Evolutionary conservation across 768 basidiomycete species (phyloP), one percentile per base, ranked within the genome.

Genomic region (Amanita jacksonii): DNA sequence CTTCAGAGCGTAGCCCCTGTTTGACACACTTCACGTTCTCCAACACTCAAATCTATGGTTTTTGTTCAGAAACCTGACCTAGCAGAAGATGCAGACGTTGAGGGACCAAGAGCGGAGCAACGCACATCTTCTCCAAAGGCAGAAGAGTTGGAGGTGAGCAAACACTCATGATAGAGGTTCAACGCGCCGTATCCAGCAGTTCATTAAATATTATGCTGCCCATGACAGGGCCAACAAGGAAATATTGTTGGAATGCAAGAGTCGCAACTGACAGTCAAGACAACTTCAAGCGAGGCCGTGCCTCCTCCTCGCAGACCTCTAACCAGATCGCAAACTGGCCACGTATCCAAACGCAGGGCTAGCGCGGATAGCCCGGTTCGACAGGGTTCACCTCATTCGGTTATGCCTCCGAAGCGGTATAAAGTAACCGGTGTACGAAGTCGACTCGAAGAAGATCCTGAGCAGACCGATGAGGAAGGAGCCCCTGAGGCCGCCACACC

Each of bases 321-420:
- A 33, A 67, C 65, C 18, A 58, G 65, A 41, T 67, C 65, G 4
- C 65, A 65, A 50, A 62, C 63, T 23, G 59, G 60, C 7, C 50
- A 51, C 40, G 57, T 54, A 25, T 18, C 56, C 10, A 63, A 62
- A 48, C 61, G 62, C 43, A 55, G 51, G 30, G 51, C 52, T 20
- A 54, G 46, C 18, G 54, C 60, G 25, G 56, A 57, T 31, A 46
- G 30, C 28, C 38, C 39, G 12, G 38, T 24, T 24, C 30, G 30
- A 15, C 4, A 37, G 12, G 20, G 15, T 18, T 32, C 8, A 13
- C 1, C 46, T 7, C 2, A 16, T 6, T 8, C 39, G 16, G 16
- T 8, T 15, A 10, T n/a, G 23, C 16, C 38, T 13, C 32, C 38
- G 13, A 47, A 47, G 39, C 33, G 40, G 46, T n/a, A 38, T 19